Base-by-base conservation (phyloP, 83 land plant genomes). In the Isoetes engelmannii region DNA sequence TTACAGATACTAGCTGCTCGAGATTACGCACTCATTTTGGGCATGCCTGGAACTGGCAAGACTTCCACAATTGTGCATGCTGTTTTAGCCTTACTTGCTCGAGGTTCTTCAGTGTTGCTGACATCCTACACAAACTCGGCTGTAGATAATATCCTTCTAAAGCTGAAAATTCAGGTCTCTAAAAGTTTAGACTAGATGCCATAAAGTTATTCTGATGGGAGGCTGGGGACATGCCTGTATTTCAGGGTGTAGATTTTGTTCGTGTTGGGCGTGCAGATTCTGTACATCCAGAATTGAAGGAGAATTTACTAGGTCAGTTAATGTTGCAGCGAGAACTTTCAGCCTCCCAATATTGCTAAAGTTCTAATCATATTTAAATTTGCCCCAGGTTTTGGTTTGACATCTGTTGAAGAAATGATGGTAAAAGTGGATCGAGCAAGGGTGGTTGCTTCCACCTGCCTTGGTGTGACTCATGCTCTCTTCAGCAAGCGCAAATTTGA, bases 1-100 rank as follows among this genome's bases (percentile, higher is more conserved):
- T 9, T 76, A 70, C 86, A 91, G 96, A 88, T 91, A 42, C 87
- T 91, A 44, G 67, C 86, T 47, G 92, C 92, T 21, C 82, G 77
- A 75, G 90, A 91, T 73, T 91, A 91, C 65, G 72, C 92, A 21
- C 84, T 91, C 21, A 88, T 91, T 67, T 75, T 91, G n/a, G 96
- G 96, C 58, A 91, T 91, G 96, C 96, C 96, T 61, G 96, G 96
- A 57, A 88, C 96, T 5, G 96, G 96, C 61, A 91, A 91, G 70
- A 91, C 96, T 47, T 84, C 92, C 6, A 91, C 96, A 20, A 84
- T 91, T 86, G 96, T 88, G 10, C 89, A 91, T 88, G 89, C 96
- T 59, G 96, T 91, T n/a, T 84, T 84, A 49, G 92, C 96, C n/a
- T 76, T 91, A 69, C 77, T 88, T 68, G 77, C 81, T 57, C 87